Evolutionary conservation across 768 basidiomycete species (phyloP), one percentile per base, ranked within the genome.

Genomic region (Russula emetica): DNA sequence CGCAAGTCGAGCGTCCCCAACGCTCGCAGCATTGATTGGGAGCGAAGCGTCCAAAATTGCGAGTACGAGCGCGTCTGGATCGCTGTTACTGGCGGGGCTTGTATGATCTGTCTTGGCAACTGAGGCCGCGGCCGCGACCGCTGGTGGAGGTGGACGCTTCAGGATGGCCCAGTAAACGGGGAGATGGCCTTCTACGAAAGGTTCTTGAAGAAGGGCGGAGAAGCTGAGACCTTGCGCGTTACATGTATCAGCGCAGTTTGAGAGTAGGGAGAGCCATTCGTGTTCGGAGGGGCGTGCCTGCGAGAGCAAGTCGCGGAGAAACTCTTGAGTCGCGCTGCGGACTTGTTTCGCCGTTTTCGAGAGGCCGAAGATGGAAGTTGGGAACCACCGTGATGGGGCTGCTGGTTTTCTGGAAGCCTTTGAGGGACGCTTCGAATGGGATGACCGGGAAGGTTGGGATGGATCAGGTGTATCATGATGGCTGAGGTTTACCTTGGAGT

Each of bases 121-220:
- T 13, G 60, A 7, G 6, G 42, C 20, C 7, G 42, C 20, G 6
- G 44, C 20, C 3, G 44, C n/a, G 8, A 22, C 9, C 0, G n/a
- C 22, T 0, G 45, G 22, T 36, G 62, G n/a, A n/a, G n/a, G 6
- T 56, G 79, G 78, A 3, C 79, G 80, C 61, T 86, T 87, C 26
- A 90, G 74, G 66, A 90, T 83, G 0, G 83, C 84, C 89, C 89
- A 90, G 70, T 90, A 90, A 3, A 90, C 67, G 0, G 86, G 84
- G 0, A 84, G 83, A 68, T 85, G 86, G 0, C 76, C 77, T 68
- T 89, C 88, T 42, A 89, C 83, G 10, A 76, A 83, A 32, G 74
- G 79, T 51, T 88, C 83, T 69, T 88, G 88, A 0, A 90, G 74
- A 10, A 90, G 69, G 0, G 76, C 63, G 0, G 84, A 78, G 42